Percentiles rank a stretch among this genome's conserved stretches.
These are phyloP conservation scores for Pseudogymnoascus sp. DNA, from an alignment of 2,329 filamentous ascomycete genomes.

Conservation along the genomic window DNA sequence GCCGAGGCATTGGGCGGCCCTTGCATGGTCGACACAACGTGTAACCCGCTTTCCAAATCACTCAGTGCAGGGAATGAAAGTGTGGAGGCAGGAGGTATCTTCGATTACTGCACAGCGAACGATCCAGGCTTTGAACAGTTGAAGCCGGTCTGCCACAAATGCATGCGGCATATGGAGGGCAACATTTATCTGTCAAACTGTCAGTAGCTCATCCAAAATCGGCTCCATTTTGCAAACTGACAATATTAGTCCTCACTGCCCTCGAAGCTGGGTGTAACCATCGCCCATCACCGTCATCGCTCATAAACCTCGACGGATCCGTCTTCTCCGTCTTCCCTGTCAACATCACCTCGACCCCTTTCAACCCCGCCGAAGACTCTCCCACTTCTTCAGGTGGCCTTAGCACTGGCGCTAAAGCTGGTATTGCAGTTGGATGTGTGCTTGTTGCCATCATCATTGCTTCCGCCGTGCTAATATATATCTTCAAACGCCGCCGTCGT, in stretches of 20 bases:
- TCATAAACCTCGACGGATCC: slow-evolving; percentile 21
- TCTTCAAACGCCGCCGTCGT: slow-evolving; percentile 14
- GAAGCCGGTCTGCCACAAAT: background rate
- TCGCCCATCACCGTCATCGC: slow-evolving; percentile 30
- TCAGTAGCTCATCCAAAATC: background rate
- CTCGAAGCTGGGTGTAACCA: slow-evolving; percentile 50
- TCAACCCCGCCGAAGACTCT: slow-evolving; percentile 23
- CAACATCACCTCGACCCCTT: slow-evolving; percentile 30
- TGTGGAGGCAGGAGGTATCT: background rate
- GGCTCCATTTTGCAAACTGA: background rate
- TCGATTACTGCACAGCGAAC: background rate
- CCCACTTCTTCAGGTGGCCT: slow-evolving; percentile 11
- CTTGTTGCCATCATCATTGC: slow-evolving; percentile 14
- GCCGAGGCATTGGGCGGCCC: background rate
- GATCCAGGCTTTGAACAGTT: background rate
- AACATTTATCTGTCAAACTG: background rate
- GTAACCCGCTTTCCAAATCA: background rate
- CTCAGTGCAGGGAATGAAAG: slow-evolving; percentile 1
- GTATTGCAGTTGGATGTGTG: slow-evolving; percentile 18
- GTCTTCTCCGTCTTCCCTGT: slow-evolving; percentile 21
- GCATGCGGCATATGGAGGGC: background rate
- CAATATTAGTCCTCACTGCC: slow-evolving; percentile 36
- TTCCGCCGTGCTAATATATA: slow-evolving; percentile 15
- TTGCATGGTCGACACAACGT: slow-evolving; percentile 6
- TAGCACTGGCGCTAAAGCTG: slow-evolving; percentile 18